Conservation (phyloP, 257 asterid species). For the Solanum boliviense region DNA sequence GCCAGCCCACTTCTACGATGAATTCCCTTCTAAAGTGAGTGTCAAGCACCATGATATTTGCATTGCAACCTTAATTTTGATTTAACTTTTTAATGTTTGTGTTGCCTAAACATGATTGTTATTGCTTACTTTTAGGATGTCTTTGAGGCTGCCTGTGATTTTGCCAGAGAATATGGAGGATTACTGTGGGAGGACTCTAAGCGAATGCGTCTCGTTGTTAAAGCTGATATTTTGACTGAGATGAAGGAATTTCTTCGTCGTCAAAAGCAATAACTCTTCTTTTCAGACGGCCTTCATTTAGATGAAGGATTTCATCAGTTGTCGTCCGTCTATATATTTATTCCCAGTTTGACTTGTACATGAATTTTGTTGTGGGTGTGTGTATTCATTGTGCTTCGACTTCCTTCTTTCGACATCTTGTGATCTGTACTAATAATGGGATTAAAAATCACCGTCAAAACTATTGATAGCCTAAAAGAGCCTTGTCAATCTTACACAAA, state of each 20-base stretch:
- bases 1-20: constrained; percentile 65
- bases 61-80: background rate
- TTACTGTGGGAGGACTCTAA: constrained; percentile 70
- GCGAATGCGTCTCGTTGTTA: constrained; percentile 69
- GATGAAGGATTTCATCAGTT: background rate
- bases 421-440: background rate
- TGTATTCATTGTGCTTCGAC: background rate
- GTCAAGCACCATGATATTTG: background rate
- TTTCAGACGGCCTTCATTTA: background rate
- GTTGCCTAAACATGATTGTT: background rate
- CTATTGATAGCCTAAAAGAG: background rate
- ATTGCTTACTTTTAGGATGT: constrained; percentile 43
- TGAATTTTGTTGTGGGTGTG: background rate
- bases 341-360: background rate
- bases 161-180: constrained; percentile 78
- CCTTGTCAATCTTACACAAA: background rate
- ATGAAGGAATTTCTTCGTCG: constrained; percentile 80
- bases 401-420: background rate
- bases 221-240: constrained; percentile 56
- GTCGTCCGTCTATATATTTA: background rate
- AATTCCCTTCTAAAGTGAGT: constrained; percentile 76
- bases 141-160: constrained; percentile 79
- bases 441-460: background rate
- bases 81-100: background rate
- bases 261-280: constrained; percentile 40